phyloP scores from a whole-genome alignment of 2,329 filamentous ascomycete genomes.

The Fusarium concolor region DNA sequence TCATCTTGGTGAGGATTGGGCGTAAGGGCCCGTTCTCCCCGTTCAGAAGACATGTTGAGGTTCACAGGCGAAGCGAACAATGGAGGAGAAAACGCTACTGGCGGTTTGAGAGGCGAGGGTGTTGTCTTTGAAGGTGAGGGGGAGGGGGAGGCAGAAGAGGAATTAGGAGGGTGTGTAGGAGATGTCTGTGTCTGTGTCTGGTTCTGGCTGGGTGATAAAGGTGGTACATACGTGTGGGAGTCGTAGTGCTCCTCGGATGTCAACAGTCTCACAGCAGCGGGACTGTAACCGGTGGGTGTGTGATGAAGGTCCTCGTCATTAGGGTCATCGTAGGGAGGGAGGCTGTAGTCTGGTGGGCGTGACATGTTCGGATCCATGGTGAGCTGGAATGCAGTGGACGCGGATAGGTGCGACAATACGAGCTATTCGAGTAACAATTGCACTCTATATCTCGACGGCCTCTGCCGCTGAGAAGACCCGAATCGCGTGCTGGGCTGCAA shows the following conservation, averaged over 20 bases:
- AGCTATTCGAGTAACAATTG: slow-evolving; percentile 16
- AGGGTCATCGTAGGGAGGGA: slow-evolving; percentile 62
- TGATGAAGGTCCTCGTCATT: slow-evolving; percentile 59
- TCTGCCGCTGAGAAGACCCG: slow-evolving; percentile 31
- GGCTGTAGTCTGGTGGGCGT: slow-evolving; percentile 67
- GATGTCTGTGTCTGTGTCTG: slow-evolving; percentile 21
- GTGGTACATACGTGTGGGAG: slow-evolving; percentile 67
- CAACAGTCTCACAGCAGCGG: slow-evolving; percentile 69
- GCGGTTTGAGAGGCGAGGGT: slow-evolving; percentile 25
- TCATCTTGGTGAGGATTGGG: slow-evolving; percentile 18
- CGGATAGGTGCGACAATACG: slow-evolving; percentile 35
- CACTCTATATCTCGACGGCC: slow-evolving; percentile 33
- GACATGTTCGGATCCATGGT: slow-evolving; percentile 64
- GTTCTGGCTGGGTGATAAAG: slow-evolving; percentile 26
- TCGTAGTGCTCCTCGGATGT: slow-evolving; percentile 70
- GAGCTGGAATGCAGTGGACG: slow-evolving; percentile 47
- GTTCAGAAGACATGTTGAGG: slow-evolving; percentile 28
- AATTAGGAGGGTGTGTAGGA: slow-evolving; percentile 9
- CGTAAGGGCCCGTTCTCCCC: slow-evolving; percentile 1
- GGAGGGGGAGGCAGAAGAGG: slow-evolving; percentile 8
- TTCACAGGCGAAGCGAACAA: slow-evolving; percentile 13
- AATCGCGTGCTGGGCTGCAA: not conserved
- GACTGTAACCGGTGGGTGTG: slow-evolving; percentile 60
- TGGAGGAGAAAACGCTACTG: slow-evolving; percentile 31
- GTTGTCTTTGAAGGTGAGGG: slow-evolving; percentile 25